Evolutionary conservation across 305 asterid species (phyloP), one percentile per base, ranked within the genome.

Genomic region (Caryopteris hybrid): DNA sequence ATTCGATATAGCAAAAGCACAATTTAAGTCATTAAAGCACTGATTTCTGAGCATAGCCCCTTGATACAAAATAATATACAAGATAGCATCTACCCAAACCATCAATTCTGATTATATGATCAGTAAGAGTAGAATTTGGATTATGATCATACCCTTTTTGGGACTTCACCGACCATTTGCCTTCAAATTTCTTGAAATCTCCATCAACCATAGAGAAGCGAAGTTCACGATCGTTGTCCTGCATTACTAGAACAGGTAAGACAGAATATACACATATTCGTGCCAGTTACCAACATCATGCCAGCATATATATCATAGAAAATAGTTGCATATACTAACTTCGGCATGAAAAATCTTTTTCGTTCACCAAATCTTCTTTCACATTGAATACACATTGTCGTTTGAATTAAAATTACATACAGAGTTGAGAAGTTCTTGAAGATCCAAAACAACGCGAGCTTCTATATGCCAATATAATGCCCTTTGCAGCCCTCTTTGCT

Each of bases 181-280:
- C 98, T 84, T 90, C 97, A 68, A 92, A 92, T 80, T 92, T 90
- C 88, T 86, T 92, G 88, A 92, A 92, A 83, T 92, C 98, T 59
- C 98, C 98, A 73, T 88, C 98, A 68, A 90, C 95, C 98, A 92
- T 92, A 36, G 89, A 90, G 74, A 92, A 92, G 66, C 43, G 82
- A 74, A 92, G 97, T 25, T 90, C 96, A 10, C 93, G 80, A 61
- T 83, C 87, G 67, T 81, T 82, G 60, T 76, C 78, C 98, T 90
- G 75, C 51, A 76, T 72, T 56, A 36, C 12, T 8, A 39, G 11
- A 72, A 38, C 48, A 5, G 9, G 39, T 34, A 31, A 55, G 47
- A 33, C 43, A 17, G 4, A 23, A 33, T 43, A 16, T 11, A 3
- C 39, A 22, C 1, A 13, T 22, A 55, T 20, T 23, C 61, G 25